phyloP scores from a whole-genome alignment of 208 protist species.

The Giardia muris region DNA sequence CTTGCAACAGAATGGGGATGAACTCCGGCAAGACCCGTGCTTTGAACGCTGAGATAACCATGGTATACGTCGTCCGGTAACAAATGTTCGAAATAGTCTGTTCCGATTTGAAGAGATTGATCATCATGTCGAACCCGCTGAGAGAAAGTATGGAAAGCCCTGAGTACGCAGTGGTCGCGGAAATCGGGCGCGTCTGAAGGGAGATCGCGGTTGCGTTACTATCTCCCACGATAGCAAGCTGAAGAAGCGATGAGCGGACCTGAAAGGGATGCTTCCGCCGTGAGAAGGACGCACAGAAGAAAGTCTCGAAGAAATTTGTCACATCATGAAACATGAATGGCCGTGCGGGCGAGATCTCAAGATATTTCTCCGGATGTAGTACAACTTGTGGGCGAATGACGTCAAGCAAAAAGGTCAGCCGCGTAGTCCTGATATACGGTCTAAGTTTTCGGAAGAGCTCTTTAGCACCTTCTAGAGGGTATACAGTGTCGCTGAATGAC shows the following conservation, averaged over 20 bases:
- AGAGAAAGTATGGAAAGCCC: not conserved
- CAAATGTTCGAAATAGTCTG: not conserved
- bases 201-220: not conserved
- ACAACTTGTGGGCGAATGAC: not conserved
- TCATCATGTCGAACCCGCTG: not conserved
- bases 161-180: not conserved
- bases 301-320: not conserved
- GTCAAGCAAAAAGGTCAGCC: not conserved
- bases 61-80: not conserved
- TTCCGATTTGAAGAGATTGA: not conserved
- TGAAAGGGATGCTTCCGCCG: not conserved
- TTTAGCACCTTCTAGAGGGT: not conserved
- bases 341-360: not conserved
- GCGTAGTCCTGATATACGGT: not conserved
- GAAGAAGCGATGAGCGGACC: not conserved
- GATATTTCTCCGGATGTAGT: not conserved
- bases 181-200: not conserved
- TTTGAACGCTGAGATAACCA: not conserved
- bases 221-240: not conserved
- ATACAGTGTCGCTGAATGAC: not conserved
- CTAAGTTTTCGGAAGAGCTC: not conserved
- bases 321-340: not conserved
- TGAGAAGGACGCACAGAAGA: not conserved
- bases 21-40: not conserved
- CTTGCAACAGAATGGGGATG: not conserved